Evolutionary conservation across 73 alveolate genomes (phyloP).

Genomic region (Paramecium sonneborni): DNA sequence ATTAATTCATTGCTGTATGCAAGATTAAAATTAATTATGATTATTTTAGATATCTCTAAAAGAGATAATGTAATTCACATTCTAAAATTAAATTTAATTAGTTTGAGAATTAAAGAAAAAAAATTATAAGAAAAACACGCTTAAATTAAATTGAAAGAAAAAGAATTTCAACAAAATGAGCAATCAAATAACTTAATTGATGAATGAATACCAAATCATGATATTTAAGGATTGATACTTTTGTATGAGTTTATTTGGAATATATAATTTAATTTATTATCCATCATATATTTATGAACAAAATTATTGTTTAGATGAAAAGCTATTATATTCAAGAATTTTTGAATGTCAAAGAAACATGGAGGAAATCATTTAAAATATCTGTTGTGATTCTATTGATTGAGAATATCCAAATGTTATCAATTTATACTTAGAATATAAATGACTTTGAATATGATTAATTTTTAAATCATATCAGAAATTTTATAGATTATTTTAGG

Average conservation of each 20-base stretch:
- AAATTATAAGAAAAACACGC: slow-evolving; percentile 82
- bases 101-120: slow-evolving; percentile 86
- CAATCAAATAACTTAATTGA: background rate
- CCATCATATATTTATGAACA: background rate
- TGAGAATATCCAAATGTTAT: slow-evolving; percentile 40
- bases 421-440: background rate
- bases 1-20: slow-evolving; percentile 81
- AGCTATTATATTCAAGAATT: background rate
- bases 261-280: background rate
- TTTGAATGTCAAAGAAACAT: background rate
- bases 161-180: slow-evolving; percentile 73
- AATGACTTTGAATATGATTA: background rate
- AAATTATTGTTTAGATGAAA: background rate
- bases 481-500: background rate
- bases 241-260: background rate
- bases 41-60: slow-evolving; percentile 32
- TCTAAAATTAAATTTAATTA: slow-evolving; percentile 82
- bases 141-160: slow-evolving; percentile 79
- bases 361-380: background rate
- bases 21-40: slow-evolving; percentile 42
- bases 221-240: background rate
- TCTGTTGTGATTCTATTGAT: background rate
- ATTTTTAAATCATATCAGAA: background rate
- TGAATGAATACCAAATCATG: background rate
- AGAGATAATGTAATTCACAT: slow-evolving; percentile 86